These are phyloP conservation scores for Parastagonospora avenae DNA, from an alignment of 2,329 filamentous ascomycete genomes.

Conservation along the genomic window DNA sequence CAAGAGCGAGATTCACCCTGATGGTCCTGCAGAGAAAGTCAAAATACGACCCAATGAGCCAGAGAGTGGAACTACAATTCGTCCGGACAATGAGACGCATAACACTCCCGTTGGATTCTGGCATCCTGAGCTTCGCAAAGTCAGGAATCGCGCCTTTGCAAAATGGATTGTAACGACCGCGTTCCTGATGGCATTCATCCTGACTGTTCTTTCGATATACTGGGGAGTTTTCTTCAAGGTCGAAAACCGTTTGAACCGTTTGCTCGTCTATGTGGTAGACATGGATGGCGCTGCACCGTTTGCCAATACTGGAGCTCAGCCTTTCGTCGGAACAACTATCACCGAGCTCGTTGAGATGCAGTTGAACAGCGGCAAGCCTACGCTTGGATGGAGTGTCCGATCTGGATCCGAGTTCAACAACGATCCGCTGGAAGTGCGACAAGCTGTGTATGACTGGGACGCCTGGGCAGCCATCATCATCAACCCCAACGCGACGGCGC, in stretches of 20 bases:
- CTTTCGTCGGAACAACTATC: slow-evolving; percentile 63
- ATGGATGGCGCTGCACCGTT: slow-evolving; percentile 66
- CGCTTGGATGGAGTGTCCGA: slow-evolving; percentile 58
- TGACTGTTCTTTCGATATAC: slow-evolving; percentile 63
- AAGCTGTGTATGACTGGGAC: slow-evolving; percentile 63
- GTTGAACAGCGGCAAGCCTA: slow-evolving; percentile 44
- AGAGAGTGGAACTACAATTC: slow-evolving; percentile 11
- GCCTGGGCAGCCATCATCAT: slow-evolving; percentile 67
- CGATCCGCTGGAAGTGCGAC: slow-evolving; percentile 61
- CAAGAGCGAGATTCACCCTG: slow-evolving; percentile 5
- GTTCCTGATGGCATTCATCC: slow-evolving; percentile 61
- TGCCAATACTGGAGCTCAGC: slow-evolving; percentile 45
- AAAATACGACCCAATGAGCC: slow-evolving; percentile 6
- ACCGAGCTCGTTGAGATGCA: slow-evolving; percentile 54
- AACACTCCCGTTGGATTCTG: slow-evolving; percentile 53
- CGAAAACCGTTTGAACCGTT: slow-evolving; percentile 52
- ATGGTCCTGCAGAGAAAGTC: neutral
- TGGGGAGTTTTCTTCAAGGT: slow-evolving; percentile 64
- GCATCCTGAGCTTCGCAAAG: slow-evolving; percentile 47
- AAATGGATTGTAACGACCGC: slow-evolving; percentile 53
- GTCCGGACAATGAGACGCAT: slow-evolving; percentile 16
- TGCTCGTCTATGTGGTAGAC: slow-evolving; percentile 64
- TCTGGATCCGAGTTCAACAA: slow-evolving; percentile 59
- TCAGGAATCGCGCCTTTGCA: slow-evolving; percentile 46
- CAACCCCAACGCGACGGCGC: slow-evolving; percentile 64